Evolutionary conservation across 2,329 filamentous ascomycete species (phyloP).

Genomic region (Pseudophaeomoniella oleicola): DNA sequence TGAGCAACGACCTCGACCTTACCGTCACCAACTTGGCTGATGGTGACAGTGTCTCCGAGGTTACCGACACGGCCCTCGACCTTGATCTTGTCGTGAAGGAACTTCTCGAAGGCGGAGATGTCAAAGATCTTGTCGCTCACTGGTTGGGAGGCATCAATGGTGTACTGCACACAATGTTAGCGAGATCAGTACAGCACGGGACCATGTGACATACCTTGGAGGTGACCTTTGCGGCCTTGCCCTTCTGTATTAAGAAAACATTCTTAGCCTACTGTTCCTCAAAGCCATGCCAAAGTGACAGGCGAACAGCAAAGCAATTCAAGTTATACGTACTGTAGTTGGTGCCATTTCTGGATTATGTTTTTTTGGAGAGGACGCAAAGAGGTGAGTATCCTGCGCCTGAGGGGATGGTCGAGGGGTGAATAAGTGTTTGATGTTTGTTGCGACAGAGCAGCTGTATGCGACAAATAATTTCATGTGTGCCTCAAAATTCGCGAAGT

Average conservation of each 20-base stretch:
- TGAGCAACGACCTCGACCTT: constrained; percentile 97
- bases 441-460: background rate
- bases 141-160: constrained; percentile 98
- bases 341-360: constrained; percentile 14
- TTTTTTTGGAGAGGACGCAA: constrained; percentile 45
- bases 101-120: constrained; percentile 96
- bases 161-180: too few species aligned
- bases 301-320: constrained; percentile 82
- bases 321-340: constrained; percentile 65
- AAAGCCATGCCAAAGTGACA: constrained; percentile 15
- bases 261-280: constrained; percentile 83
- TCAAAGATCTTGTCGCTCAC: constrained; percentile 99
- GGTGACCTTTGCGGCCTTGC: constrained; percentile 24
- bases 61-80: constrained; percentile 96
- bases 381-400: constrained; percentile 86
- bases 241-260: constrained; percentile 27
- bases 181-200: too few species aligned
- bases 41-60: constrained; percentile 83
- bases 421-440: background rate
- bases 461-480: background rate
- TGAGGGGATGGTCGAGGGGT: constrained; percentile 10
- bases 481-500: background rate
- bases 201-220: constrained; percentile 25
- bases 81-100: constrained; percentile 99
- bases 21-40: constrained; percentile 84